Evolutionary conservation across 2,329 filamentous ascomycete species (phyloP).

Genomic region (Emmonsiellopsis sp.): DNA sequence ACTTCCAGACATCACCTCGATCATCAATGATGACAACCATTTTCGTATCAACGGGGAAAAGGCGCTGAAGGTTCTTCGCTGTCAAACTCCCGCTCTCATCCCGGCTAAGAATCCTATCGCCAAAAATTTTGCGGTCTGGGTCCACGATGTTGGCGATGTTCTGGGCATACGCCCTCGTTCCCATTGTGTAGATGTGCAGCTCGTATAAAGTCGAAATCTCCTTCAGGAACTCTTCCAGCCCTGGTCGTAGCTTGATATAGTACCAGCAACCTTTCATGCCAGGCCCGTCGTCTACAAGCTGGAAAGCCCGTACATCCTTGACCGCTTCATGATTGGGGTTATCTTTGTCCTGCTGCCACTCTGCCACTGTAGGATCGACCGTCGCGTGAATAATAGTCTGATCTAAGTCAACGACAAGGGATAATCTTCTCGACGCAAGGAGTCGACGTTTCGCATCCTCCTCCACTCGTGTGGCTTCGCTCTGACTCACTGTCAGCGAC

Average conservation of each 20-base stretch:
- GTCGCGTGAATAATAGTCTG: conserved; percentile 98
- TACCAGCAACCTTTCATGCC: conserved; percentile 77
- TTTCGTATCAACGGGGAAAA: conserved; percentile 94
- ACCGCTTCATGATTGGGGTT: conserved; percentile 90
- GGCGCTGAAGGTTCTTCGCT: conserved; percentile 76
- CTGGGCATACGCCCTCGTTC: conserved; percentile 88
- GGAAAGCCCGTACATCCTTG: conserved; percentile 79
- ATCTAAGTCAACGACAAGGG: conserved; percentile 90
- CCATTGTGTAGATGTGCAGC: conserved; percentile 98
- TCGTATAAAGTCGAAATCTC: conserved; percentile 76
- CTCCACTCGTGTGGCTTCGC: conserved; percentile 72
- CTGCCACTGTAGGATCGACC: conserved; percentile 89
- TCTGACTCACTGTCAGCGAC: conserved; percentile 71
- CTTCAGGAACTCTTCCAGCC: conserved; percentile 70
- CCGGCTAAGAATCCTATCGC: conserved; percentile 87
- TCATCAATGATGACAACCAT: conserved; percentile 99
- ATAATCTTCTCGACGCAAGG: conserved; percentile 72
- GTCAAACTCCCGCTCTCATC: conserved; percentile 94
- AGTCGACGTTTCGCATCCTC: conserved; percentile 78
- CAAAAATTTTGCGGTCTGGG: conserved; percentile 79
- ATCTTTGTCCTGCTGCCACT: conserved; percentile 82
- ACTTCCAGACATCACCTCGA: conserved; percentile 91
- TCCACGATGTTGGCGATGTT: conserved; percentile 90
- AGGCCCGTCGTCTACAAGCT: conserved; percentile 76
- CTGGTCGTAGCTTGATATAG: conserved; percentile 95